Percentiles rank a stretch among this genome's conserved stretches.
Evolutionary conservation across 2,329 filamentous ascomycete species (phyloP).

Genomic region (Escovopsis sp.): DNA sequence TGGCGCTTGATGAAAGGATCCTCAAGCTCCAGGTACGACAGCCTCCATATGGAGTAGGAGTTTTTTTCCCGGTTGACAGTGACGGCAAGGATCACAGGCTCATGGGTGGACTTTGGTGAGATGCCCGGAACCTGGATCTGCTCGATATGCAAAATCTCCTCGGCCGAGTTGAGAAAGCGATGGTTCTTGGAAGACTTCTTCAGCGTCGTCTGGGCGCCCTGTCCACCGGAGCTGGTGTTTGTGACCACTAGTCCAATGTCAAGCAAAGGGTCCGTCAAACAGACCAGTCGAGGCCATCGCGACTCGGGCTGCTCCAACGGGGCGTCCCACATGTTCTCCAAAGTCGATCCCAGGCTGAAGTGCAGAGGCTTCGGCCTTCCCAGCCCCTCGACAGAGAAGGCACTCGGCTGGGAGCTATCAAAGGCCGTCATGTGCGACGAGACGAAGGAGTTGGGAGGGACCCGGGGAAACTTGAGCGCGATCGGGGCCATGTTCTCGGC

Average conservation of each 20-base stretch:
- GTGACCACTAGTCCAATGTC: slow-evolving; percentile 74
- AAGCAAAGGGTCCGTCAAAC: slow-evolving; percentile 69
- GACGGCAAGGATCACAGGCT: slow-evolving; percentile 56
- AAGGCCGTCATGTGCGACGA: slow-evolving; percentile 48
- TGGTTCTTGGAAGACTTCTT: slow-evolving; percentile 27
- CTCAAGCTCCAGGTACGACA: slow-evolving; percentile 60
- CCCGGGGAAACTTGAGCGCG: slow-evolving; percentile 42
- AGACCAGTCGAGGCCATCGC: slow-evolving; percentile 63
- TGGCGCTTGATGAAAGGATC: slow-evolving; percentile 35
- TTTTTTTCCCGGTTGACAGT: slow-evolving; percentile 66
- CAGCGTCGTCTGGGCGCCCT: slow-evolving; percentile 12
- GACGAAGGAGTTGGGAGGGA: slow-evolving; percentile 72
- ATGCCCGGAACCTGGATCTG: slow-evolving; percentile 41
- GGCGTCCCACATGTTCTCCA: slow-evolving; percentile 44
- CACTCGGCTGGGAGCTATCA: slow-evolving; percentile 34
- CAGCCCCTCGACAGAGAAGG: slow-evolving; percentile 42
- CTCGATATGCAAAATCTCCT: slow-evolving; percentile 77
- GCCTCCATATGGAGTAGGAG: slow-evolving; percentile 72
- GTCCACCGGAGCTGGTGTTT: slow-evolving; percentile 26
- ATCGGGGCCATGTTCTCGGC: slow-evolving; percentile 34
- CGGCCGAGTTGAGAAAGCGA: slow-evolving; percentile 53
- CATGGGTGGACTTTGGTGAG: slow-evolving; percentile 20
- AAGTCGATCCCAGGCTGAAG: slow-evolving; percentile 34
- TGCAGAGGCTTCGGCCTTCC: slow-evolving; percentile 40
- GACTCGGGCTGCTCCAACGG: slow-evolving; percentile 37